phyloP scores from a whole-genome alignment of 305 asterid genomes.

The Fraxinus floribunda region DNA sequence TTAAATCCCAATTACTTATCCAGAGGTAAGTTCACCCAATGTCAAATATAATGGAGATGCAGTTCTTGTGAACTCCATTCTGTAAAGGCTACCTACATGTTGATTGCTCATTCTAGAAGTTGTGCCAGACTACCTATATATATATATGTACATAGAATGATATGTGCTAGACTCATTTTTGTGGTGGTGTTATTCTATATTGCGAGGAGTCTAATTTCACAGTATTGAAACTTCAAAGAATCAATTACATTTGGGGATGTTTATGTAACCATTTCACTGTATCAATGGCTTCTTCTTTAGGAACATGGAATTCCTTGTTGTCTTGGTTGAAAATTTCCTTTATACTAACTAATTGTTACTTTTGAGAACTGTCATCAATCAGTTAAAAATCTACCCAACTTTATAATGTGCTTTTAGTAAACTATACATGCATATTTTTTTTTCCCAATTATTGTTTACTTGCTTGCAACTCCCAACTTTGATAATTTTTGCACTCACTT shows the following conservation, averaged over 20 bases:
- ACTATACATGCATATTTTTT: background rate
- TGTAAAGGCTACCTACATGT: background rate
- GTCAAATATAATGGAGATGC: background rate
- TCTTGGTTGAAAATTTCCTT: background rate
- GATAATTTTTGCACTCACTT: slow-evolving; percentile 4
- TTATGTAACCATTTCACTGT: background rate
- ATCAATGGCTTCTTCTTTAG: background rate
- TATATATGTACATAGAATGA: background rate
- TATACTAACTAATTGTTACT: background rate
- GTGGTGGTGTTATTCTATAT: background rate
- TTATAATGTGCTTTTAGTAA: background rate
- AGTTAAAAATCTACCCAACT: background rate
- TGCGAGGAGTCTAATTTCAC: background rate
- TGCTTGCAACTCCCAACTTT: background rate
- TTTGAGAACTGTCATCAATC: background rate
- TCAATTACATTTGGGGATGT: background rate
- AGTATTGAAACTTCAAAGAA: background rate
- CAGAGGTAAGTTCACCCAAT: background rate
- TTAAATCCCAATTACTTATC: background rate
- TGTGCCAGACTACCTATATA: background rate
- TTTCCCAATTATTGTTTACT: background rate
- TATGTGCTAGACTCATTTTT: background rate
- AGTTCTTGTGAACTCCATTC: background rate
- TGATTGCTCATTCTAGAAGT: background rate
- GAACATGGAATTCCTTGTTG: background rate